phyloP scores from a whole-genome alignment of 257 asterid species.

The Solanum etuberosum region DNA sequence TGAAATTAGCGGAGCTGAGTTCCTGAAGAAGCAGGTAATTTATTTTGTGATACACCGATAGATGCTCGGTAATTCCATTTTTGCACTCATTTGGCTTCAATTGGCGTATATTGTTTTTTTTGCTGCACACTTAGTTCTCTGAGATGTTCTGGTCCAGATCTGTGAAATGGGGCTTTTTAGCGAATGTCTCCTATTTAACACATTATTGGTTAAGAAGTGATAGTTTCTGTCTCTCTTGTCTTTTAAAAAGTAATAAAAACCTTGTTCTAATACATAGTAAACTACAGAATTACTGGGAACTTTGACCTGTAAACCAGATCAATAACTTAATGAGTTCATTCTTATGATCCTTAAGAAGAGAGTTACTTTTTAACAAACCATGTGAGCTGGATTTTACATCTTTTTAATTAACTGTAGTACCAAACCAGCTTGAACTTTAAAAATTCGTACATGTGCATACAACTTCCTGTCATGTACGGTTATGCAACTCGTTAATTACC shows the following conservation, averaged over 20 bases:
- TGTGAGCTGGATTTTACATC: neutral
- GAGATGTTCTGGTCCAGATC: neutral
- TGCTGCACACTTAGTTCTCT: neutral
- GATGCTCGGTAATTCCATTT: neutral
- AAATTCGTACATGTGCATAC: neutral
- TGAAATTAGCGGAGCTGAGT: slow-evolving; percentile 69
- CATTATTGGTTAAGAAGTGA: neutral
- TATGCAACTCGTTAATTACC: neutral
- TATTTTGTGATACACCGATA: neutral
- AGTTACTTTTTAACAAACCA: neutral
- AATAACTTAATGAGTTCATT: neutral
- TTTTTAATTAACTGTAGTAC: neutral
- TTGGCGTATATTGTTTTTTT: neutral
- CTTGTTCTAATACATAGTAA: neutral
- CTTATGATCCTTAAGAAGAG: neutral
- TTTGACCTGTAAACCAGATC: neutral
- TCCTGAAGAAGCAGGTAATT: slow-evolving; percentile 85
- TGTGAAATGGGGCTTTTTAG: neutral
- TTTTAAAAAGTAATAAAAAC: neutral
- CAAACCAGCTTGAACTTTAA: neutral
- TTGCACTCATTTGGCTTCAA: neutral
- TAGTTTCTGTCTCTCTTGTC: neutral
- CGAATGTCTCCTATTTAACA: neutral
- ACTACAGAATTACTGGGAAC: neutral
- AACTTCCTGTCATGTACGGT: neutral